Conservation (phyloP, 768 basidiomycete genomes). For the Lyophyllum shimeji region DNA sequence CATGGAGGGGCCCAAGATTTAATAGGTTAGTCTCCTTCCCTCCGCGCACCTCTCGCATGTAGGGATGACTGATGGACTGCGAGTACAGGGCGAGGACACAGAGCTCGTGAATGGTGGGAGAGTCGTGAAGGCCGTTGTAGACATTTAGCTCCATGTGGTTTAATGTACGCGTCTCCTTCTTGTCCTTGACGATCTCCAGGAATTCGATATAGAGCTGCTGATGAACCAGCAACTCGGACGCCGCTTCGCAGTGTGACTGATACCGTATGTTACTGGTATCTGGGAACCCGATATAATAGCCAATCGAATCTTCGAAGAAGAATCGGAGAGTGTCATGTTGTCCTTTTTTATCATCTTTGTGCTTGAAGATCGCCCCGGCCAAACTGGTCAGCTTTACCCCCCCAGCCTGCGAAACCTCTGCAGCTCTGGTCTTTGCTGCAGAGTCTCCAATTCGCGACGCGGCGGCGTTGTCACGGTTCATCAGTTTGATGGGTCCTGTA, state of each 20-base stretch:
- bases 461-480: conserved; percentile 24
- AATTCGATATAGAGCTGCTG: conserved; percentile 22
- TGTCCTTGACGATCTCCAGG: conserved; percentile 25
- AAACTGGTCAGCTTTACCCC: conserved; percentile 23
- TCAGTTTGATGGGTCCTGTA: conserved; percentile 13
- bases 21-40: conserved; percentile 20
- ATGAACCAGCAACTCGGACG: conserved; percentile 23
- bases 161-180: conserved; percentile 24
- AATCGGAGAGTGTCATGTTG: conserved; percentile 26
- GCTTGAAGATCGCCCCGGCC: conserved; percentile 27
- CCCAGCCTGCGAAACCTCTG: conserved; percentile 21
- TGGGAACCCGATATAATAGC: conserved; percentile 25
- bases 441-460: conserved; percentile 1
- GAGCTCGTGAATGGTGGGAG: conserved; percentile 28
- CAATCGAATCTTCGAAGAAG: conserved; percentile 22
- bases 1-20: conserved; percentile 23
- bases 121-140: conserved; percentile 19
- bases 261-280: conserved; percentile 37
- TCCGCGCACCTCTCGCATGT: conserved; percentile 22
- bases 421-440: conserved; percentile 9
- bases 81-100: conserved; percentile 23
- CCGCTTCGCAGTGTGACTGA: conserved; percentile 29
- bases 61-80: conserved; percentile 21
- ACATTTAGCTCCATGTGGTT: conserved; percentile 38
- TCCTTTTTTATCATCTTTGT: conserved; percentile 37